Base-by-base conservation (phyloP, 305 asterid species). In the Fraxinus floribunda region DNA sequence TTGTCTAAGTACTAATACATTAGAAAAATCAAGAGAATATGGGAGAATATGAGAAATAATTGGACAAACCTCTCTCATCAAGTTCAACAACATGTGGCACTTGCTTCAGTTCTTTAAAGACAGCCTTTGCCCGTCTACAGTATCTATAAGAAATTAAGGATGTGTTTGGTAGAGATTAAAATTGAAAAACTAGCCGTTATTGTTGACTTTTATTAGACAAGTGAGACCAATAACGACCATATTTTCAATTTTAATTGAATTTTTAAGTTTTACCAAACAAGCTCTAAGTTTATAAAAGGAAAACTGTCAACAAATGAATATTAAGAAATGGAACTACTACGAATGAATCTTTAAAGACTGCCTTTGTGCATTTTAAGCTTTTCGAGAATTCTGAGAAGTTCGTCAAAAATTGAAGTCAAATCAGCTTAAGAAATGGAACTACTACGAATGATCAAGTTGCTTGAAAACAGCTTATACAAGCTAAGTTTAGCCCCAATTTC, bases 121-220 rank as follows among this genome's bases (percentile, higher is more conserved):
- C 98, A 64, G 86, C 87, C 87, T 95, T 95, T 20, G 98, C 98
- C 89, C 89, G 91, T 89, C 87, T 92, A 88, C 99, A 95, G 89
- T 93, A 94, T 79, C 99, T 95, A 81, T 83, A 84, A 86, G 29
- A 83, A 83, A 88, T 75, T 52, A 70, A 29, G 73, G 30, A 1
- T 29, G 30, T 29, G 30, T 77, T 57, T 1, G 30, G 30, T 29
- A 2, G 30, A 29, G 30, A 29, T 29, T 29, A 29, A 29, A 29
- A 29, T 29, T 29, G 30, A 29, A 29, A 29, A 29, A 29, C 30
- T 29, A 29, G 30, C 30, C 30, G 30, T 29, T 29, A 29, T 29
- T 29, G 30, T 29, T 29, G 30, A 29, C 30, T 29, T 29, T 29
- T 29, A 29, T 29, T 29, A 29, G 30, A 29, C 30, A 1, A 2